phyloP scores from a whole-genome alignment of 139 green algal species.

The Chlorella sorokiniana region DNA sequence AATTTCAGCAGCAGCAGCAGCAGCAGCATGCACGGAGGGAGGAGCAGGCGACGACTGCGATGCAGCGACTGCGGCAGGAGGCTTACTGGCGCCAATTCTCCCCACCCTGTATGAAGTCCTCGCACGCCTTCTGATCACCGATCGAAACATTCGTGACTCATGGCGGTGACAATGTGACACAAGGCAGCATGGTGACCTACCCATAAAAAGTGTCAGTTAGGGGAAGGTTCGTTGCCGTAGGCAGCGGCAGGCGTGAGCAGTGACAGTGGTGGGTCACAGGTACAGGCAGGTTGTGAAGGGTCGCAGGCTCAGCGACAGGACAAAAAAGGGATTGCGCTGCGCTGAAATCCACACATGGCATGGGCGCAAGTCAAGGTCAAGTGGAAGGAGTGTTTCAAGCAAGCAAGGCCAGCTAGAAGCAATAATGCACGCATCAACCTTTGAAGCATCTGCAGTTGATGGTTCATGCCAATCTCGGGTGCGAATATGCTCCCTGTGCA shows the following conservation, averaged over 20 bases:
- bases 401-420: neutral
- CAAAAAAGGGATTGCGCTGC: too few relatives aligned
- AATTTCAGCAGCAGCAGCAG: too few relatives aligned
- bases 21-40: neutral
- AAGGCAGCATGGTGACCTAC: neutral
- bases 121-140: slow-evolving; percentile 3
- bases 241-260: too few relatives aligned
- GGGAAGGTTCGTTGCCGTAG: neutral
- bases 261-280: too few relatives aligned
- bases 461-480: too few relatives aligned
- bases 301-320: too few relatives aligned
- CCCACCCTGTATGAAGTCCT: slow-evolving; percentile 18
- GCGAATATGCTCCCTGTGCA: too few relatives aligned
- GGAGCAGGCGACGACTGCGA: neutral
- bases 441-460: neutral
- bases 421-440: neutral
- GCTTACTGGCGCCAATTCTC: neutral
- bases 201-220: too few relatives aligned
- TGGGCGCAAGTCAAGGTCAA: too few relatives aligned
- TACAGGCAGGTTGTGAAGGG: too few relatives aligned
- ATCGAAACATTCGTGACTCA: slow-evolving; percentile 4
- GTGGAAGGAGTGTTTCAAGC: too few relatives aligned
- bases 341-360: too few relatives aligned
- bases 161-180: neutral
- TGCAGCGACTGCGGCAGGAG: neutral